Conservation (phyloP, 495 filamentous ascomycete species). For the Thermochaetoides thermophila region DNA sequence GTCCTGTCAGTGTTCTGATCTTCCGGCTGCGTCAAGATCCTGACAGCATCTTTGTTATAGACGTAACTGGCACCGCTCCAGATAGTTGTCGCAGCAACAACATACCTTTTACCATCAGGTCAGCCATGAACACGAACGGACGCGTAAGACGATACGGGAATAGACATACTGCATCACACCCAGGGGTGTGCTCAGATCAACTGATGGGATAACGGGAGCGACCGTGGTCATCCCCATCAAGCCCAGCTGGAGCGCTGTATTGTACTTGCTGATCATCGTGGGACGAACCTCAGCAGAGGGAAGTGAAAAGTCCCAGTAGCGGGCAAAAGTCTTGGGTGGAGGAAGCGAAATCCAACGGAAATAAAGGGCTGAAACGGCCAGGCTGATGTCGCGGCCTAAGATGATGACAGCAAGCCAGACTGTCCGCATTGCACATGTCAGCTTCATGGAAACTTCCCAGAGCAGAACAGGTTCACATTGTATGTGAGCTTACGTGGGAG, state of each 20-base stretch:
- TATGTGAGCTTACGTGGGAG: slow-evolving; percentile 52
- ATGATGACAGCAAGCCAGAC: slow-evolving; percentile 82
- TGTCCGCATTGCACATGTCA: too few relatives aligned
- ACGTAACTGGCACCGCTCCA: slow-evolving; percentile 79
- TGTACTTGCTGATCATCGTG: slow-evolving; percentile 80
- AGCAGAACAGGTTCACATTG: too few relatives aligned
- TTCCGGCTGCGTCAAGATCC: slow-evolving; percentile 45
- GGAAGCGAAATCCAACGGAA: slow-evolving; percentile 90
- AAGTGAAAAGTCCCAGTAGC: slow-evolving; percentile 97
- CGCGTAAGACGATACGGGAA: neutral
- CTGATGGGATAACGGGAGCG: slow-evolving; percentile 44
- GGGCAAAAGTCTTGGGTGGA: slow-evolving; percentile 72
- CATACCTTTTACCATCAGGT: slow-evolving; percentile 40
- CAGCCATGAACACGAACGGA: too few relatives aligned
- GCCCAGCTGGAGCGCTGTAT: slow-evolving; percentile 66
- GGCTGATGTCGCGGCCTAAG: slow-evolving; percentile 73
- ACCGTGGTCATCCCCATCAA: slow-evolving; percentile 66
- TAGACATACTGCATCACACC: slow-evolving; percentile 55
- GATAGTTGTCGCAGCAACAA: slow-evolving; percentile 66
- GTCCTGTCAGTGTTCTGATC: slow-evolving; percentile 1
- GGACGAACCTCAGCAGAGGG: slow-evolving; percentile 88
- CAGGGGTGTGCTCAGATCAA: slow-evolving; percentile 42
- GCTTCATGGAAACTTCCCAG: too few relatives aligned
- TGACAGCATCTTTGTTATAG: slow-evolving; percentile 67
- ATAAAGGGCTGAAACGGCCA: slow-evolving; percentile 83